Conservation (phyloP, 139 green algal genomes). For the Asterochloris sp. region DNA sequence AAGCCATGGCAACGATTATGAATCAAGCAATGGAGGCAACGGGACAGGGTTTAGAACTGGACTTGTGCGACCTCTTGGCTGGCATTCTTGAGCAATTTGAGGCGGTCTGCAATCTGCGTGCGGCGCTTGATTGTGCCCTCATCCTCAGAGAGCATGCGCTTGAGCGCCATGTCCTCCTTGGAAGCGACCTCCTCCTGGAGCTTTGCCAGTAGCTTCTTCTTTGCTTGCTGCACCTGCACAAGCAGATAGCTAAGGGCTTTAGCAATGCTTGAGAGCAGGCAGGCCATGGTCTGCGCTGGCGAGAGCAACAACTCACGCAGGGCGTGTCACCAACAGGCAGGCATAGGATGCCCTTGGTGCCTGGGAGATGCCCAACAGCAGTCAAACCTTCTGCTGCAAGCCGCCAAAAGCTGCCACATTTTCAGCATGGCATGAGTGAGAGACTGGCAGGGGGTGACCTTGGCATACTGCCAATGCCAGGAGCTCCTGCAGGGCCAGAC, state of each 20-base stretch:
- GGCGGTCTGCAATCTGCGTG: constrained; percentile 32
- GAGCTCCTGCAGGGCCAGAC: no score
- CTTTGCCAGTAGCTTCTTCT: constrained; percentile 69
- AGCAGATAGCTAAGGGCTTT: no score
- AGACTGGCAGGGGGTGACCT: no score
- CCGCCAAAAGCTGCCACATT: neutral
- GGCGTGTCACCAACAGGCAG: no score
- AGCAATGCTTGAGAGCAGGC: no score
- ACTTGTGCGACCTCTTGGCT: constrained; percentile 32
- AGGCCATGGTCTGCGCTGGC: no score
- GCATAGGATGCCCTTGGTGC: no score
- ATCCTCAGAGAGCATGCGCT: constrained; percentile 81
- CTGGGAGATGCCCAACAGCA: no score
- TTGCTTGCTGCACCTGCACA: constrained; percentile 51
- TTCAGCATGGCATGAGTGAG: neutral
- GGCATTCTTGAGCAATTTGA: constrained; percentile 45
- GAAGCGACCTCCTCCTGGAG: constrained; percentile 71
- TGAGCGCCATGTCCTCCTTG: constrained; percentile 71
- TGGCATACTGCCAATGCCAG: no score
- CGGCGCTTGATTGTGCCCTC: constrained; percentile 72
- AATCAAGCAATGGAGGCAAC: no score
- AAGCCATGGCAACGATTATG: no score
- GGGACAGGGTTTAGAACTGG: neutral
- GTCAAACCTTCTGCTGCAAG: neutral
- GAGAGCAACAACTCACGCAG: no score